Base-by-base conservation (phyloP, 352 stramenopile genomes). In the Lagenidium sp. region DNA sequence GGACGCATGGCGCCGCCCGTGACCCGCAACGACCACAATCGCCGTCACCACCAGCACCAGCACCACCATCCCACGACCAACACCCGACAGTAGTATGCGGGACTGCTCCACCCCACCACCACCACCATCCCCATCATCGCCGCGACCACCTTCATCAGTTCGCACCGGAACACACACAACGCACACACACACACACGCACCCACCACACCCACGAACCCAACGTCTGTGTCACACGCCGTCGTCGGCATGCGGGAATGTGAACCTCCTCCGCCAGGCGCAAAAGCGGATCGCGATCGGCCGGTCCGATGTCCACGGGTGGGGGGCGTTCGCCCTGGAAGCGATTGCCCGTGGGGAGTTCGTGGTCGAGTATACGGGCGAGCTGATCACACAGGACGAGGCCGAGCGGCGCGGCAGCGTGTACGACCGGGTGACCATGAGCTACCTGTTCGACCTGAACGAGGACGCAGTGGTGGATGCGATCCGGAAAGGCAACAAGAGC, bases 401-500 rank as follows among this genome's bases (percentile, higher is more conserved):
- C 24, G 47, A 58, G 39, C 50, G 50, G 15, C 50, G 50, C 37
- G 73, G 70, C n/a, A 42, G 19, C 3, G 48, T 84, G n/a, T 78
- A 83, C 49, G 67, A 85, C 44, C 47, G 44, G 40, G 16, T 46
- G n/a, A 57, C 71, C 23, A 42, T 56, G 19, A 55, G 41, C 12
- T 94, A 80, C 47, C 37, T 94, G 11, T 94, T 95, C 60, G 74
- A 91, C 48, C 36, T 88, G 30, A 82, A 68, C 39, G 63, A 60
- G 3, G 75, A 90, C 16, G 57, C 53, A 39, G 57, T 68, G 28
- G 49, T 95, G 19, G 82, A 94, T 60, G 77, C 80, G 4, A 63
- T 64, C 5, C 58, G 65, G 15, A 74, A 81, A 28, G 81, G 84
- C 8, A 94, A 92, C 55, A 89, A 92, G 47, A 66, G 60, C n/a